phyloP scores from a whole-genome alignment of 2,329 filamentous ascomycete genomes.

The Sporothrix dimorphospora region DNA sequence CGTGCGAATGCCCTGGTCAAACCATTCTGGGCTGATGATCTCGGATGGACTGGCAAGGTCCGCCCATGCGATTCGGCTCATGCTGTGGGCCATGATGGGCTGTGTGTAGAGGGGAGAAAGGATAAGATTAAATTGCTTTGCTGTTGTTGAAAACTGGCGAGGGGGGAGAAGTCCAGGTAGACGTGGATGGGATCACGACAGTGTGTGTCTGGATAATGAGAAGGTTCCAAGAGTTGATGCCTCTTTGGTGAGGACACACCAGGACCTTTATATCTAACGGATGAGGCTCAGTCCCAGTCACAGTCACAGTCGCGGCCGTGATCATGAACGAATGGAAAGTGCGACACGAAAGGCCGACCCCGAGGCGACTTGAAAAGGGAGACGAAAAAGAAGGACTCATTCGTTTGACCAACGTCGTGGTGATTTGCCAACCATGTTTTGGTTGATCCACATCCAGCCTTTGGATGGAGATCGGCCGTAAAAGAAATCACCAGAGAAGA shows the following conservation, averaged over 20 bases:
- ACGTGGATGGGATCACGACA: not conserved
- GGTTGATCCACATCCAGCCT: not conserved
- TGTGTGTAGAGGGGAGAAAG: not conserved
- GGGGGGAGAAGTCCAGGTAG: not conserved
- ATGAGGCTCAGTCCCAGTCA: not conserved
- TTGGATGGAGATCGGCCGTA: not conserved
- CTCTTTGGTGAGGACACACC: not conserved
- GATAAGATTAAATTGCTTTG: not conserved
- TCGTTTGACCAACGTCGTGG: not conserved
- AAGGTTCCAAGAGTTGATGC: not conserved
- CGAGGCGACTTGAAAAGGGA: not conserved
- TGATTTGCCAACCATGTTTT: constrained; percentile 3
- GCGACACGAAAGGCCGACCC: not conserved
- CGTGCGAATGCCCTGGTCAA: constrained; percentile 2
- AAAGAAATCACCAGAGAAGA: not conserved
- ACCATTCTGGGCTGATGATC: not conserved
- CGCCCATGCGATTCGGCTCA: constrained; percentile 1
- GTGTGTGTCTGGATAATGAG: not conserved
- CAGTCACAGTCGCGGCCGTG: not conserved
- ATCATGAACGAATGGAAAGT: not conserved
- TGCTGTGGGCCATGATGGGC: constrained; percentile 2
- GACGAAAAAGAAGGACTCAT: not conserved
- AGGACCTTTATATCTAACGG: not conserved
- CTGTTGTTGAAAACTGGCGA: not conserved
- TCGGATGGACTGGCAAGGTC: not conserved